Evolutionary conservation across 2,329 filamentous ascomycete genomes (phyloP).

Genomic region (Septoria linicola): DNA sequence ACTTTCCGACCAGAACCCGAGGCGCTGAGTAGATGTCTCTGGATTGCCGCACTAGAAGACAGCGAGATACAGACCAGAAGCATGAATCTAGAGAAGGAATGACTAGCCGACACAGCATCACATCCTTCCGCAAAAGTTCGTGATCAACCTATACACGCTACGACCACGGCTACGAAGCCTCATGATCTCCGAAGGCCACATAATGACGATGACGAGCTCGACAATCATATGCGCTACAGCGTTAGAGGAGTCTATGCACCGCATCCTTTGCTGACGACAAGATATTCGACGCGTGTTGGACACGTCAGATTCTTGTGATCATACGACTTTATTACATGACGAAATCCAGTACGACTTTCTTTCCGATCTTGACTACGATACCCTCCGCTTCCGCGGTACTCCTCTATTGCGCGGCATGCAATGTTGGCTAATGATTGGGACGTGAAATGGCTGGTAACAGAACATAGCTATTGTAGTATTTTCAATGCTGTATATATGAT

Average conservation of each 20-base stretch:
- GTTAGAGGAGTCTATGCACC: slow-evolving; percentile 1
- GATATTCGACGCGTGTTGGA: slow-evolving; percentile 7
- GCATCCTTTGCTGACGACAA: slow-evolving; percentile 4
- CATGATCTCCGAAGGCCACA: neutral
- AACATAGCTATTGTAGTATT: neutral
- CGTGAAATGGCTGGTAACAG: neutral
- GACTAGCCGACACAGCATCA: slow-evolving; percentile 12
- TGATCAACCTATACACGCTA: slow-evolving; percentile 2
- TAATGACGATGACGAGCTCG: slow-evolving; percentile 1
- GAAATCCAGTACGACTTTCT: neutral
- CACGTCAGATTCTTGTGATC: slow-evolving; percentile 9
- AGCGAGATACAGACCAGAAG: slow-evolving; percentile 60
- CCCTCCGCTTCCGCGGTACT: neutral
- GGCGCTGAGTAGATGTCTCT: slow-evolving; percentile 77
- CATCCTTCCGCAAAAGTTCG: neutral
- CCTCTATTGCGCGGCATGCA: neutral
- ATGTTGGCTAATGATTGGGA: neutral
- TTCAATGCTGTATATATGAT: neutral
- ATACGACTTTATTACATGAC: neutral
- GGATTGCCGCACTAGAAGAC: slow-evolving; percentile 75
- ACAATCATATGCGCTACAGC: slow-evolving; percentile 7
- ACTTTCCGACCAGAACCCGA: slow-evolving; percentile 72
- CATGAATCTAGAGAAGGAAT: slow-evolving; percentile 31
- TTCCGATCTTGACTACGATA: neutral
- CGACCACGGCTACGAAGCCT: slow-evolving; percentile 1